phyloP scores from a whole-genome alignment of 2,329 filamentous ascomycete genomes.

The Cladophialophora immunda region DNA sequence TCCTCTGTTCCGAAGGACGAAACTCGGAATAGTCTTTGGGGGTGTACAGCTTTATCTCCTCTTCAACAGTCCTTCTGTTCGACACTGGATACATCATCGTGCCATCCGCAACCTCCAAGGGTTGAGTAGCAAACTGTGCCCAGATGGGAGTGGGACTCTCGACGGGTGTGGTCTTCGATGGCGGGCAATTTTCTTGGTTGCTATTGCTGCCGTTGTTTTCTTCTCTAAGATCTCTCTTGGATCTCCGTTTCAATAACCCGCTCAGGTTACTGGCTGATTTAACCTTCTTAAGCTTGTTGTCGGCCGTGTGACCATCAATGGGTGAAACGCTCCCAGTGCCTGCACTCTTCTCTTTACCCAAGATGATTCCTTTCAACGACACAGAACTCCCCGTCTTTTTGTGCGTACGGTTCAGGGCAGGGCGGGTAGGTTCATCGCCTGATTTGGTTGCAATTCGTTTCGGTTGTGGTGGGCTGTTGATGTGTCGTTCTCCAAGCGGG shows the following conservation, averaged over 20 bases:
- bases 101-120: slow-evolving; percentile 45
- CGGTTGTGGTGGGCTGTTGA: slow-evolving; percentile 42
- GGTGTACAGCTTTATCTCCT: slow-evolving; percentile 67
- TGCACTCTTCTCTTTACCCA: slow-evolving; percentile 51
- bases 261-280: slow-evolving; percentile 87
- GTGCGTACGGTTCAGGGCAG: slow-evolving; percentile 30
- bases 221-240: slow-evolving; percentile 73
- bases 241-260: slow-evolving; percentile 77
- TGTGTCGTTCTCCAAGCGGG: slow-evolving; percentile 41
- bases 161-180: slow-evolving; percentile 19
- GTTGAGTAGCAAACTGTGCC: slow-evolving; percentile 71
- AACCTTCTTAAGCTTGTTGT: slow-evolving; percentile 68
- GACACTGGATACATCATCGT: slow-evolving; percentile 56
- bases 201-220: slow-evolving; percentile 53
- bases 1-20: slow-evolving; percentile 68
- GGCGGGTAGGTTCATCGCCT: slow-evolving; percentile 28
- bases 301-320: slow-evolving; percentile 47
- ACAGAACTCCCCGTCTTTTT: slow-evolving; percentile 43
- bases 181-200: slow-evolving; percentile 77
- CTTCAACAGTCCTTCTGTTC: slow-evolving; percentile 56
- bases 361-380: slow-evolving; percentile 40
- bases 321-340: slow-evolving; percentile 46
- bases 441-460: slow-evolving; percentile 38
- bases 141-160: slow-evolving; percentile 74
- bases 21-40: slow-evolving; percentile 60